Conservation (phyloP, 495 filamentous ascomycete genomes). For the Oidiodendron maius region DNA sequence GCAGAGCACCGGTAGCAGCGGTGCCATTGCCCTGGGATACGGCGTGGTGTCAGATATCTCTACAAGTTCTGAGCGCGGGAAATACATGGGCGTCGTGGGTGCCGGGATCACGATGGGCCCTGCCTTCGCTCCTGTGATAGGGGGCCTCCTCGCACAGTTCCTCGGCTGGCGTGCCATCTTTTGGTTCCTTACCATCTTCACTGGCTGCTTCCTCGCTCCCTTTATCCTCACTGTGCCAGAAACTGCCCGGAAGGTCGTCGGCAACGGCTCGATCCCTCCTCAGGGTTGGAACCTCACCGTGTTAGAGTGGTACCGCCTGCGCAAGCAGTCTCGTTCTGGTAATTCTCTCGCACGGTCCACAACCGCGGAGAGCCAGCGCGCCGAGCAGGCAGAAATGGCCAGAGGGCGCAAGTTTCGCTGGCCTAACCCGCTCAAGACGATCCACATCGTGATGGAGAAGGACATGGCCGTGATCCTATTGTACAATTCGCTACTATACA, state of each 20-base stretch:
- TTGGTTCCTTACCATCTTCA: constrained; percentile 64
- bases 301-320: constrained; percentile 34
- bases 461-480: constrained; percentile 49
- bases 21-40: constrained; percentile 50
- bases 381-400: constrained; percentile 24
- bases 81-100: constrained; percentile 50
- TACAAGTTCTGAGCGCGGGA: constrained; percentile 51
- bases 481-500: constrained; percentile 46
- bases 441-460: constrained; percentile 60
- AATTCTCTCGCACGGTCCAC: constrained; percentile 9
- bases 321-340: constrained; percentile 23
- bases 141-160: constrained; percentile 56
- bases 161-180: constrained; percentile 69
- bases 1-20: constrained; percentile 56
- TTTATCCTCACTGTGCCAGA: constrained; percentile 56
- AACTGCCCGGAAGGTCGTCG: constrained; percentile 65
- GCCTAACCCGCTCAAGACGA: constrained; percentile 65
- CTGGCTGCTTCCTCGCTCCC: constrained; percentile 43
- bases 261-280: constrained; percentile 58
- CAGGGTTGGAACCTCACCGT: constrained; percentile 47
- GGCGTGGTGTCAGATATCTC: constrained; percentile 59
- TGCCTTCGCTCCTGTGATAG: constrained; percentile 50
- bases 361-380: constrained; percentile 14
- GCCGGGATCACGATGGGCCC: constrained; percentile 34
- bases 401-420: constrained; percentile 47